Evolutionary conservation across 495 filamentous ascomycete genomes (phyloP), one percentile per base, ranked within the genome.

Genomic region (Amniculicola lignicola): DNA sequence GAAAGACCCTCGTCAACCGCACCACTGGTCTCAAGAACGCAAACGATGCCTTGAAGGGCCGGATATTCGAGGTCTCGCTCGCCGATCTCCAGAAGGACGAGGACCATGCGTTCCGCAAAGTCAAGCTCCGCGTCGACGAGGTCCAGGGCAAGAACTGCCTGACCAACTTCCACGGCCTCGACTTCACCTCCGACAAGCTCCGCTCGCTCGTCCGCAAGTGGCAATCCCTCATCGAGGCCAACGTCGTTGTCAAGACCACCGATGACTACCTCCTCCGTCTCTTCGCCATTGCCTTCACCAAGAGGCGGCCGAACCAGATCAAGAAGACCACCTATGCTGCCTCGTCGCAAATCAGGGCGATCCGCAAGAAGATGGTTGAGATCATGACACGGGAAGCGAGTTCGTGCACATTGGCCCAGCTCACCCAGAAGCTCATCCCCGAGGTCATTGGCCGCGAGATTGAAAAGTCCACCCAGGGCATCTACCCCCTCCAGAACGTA

Each of bases 121-220:
- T 98, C 74, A 96, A 96, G 85, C 88, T 98, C 68, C 84, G 93
- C 57, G 89, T 98, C 65, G 93, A 98, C 69, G 93, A 98, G 77
- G 85, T 98, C 55, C 93, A 98, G 77, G 93, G 93, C 79, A 96
- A 96, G 83, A 98, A 96, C 84, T 98, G 93, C 77, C 81, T 98
- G 67, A 98, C 93, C 79, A 97, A 97, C 83, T 98, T 98, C 86
- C 92, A 98, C 81, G 93, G 93, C 65, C 82, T 98, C 72, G 93
- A 98, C 79, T 97, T 98, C 84, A 98, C 93, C 65, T 96, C 94
- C 65, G 93, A 98, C 84, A 97, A 97, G 83, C 83, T 98, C 63
- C 87, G 93, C 67, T 98, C 93, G 49, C 84, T 98, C 55, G 93
- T 98, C 63, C 91, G 93, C 77, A 98, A 98, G 78, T 98, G 93